Conservation (phyloP, 192 early-diverging fungal genomes). For the Podila horticola region DNA sequence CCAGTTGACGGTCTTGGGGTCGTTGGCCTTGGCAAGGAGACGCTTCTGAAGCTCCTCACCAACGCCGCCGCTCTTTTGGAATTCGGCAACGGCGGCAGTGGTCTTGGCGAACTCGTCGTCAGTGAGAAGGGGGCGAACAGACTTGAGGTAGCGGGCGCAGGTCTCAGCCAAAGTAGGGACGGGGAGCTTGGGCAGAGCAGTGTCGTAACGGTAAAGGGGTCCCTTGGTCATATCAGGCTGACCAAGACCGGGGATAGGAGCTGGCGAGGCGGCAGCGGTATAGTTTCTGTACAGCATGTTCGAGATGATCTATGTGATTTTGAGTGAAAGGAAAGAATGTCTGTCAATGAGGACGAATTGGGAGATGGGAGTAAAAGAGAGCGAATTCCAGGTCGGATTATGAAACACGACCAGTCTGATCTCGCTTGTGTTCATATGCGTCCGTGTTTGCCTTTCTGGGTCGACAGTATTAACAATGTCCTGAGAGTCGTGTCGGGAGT, state of each 20-base stretch:
- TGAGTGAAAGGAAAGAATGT: background rate
- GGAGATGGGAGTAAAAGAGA: background rate
- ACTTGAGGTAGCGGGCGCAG: slow-evolving; percentile 81
- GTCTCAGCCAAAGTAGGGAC: slow-evolving; percentile 90
- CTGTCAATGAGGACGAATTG: background rate
- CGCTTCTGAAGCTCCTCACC: slow-evolving; percentile 89
- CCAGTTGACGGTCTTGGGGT: slow-evolving; percentile 86
- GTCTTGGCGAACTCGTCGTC: slow-evolving; percentile 79
- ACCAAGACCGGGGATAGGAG: slow-evolving; percentile 18
- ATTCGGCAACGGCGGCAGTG: slow-evolving; percentile 75
- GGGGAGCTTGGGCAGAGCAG: slow-evolving; percentile 85
- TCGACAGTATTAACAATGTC: too few relatives aligned
- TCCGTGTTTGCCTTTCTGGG: too few relatives aligned
- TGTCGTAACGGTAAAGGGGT: slow-evolving; percentile 80
- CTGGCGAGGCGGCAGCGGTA: slow-evolving; percentile 30
- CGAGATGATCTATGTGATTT: slow-evolving; percentile 28
- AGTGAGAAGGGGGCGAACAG: slow-evolving; percentile 77
- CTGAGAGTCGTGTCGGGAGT: too few relatives aligned
- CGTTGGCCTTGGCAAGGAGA: slow-evolving; percentile 77
- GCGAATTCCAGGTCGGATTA: background rate
- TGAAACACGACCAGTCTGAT: too few relatives aligned
- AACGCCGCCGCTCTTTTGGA: slow-evolving; percentile 80
- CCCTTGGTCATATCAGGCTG: slow-evolving; percentile 58
- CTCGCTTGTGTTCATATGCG: too few relatives aligned
- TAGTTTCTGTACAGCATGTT: slow-evolving; percentile 57